These are phyloP conservation scores for Pichia kluyveri DNA, from an alignment of 805 yeast species.

Conservation along the genomic window DNA sequence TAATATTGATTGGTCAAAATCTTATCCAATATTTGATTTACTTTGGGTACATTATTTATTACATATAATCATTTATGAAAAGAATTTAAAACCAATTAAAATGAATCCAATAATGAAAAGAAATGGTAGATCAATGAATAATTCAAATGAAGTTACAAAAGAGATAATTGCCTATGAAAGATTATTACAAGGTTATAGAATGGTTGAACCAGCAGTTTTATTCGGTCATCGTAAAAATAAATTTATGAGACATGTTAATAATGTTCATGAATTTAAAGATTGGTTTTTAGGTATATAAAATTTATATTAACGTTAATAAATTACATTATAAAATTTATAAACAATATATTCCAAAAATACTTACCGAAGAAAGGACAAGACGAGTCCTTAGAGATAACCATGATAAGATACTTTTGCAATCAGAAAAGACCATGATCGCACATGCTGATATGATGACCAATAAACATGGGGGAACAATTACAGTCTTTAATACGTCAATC, in stretches of 20 bases:
- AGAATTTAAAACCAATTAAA: conserved; percentile 23
- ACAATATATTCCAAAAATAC: no score
- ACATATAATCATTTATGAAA: conserved; percentile 37
- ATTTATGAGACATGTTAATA: conserved; percentile 11
- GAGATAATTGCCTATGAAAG: conserved; percentile 20
- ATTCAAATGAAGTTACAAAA: conserved; percentile 12
- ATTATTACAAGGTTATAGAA: conserved; percentile 22
- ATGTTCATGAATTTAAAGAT: conserved; percentile 11
- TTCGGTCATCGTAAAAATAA: conserved; percentile 13
- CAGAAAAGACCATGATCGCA: no score
- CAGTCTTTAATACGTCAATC: no score
- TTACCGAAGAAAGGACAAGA: no score
- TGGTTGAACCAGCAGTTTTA: conserved; percentile 26
- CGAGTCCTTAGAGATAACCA: no score
- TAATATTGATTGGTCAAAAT: conserved; percentile 32
- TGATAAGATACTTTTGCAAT: no score
- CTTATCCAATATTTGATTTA: conserved; percentile 43
- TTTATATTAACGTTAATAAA: no score
- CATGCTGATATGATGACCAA: no score
- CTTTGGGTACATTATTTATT: conserved; percentile 59
- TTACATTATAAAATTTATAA: not conserved
- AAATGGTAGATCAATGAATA: conserved; percentile 9
- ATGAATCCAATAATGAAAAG: conserved; percentile 20
- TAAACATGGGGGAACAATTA: no score
- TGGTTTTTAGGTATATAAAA: conserved; percentile 3